phyloP scores from a whole-genome alignment of 805 yeast genomes.

The Yarrowia sp. region DNA sequence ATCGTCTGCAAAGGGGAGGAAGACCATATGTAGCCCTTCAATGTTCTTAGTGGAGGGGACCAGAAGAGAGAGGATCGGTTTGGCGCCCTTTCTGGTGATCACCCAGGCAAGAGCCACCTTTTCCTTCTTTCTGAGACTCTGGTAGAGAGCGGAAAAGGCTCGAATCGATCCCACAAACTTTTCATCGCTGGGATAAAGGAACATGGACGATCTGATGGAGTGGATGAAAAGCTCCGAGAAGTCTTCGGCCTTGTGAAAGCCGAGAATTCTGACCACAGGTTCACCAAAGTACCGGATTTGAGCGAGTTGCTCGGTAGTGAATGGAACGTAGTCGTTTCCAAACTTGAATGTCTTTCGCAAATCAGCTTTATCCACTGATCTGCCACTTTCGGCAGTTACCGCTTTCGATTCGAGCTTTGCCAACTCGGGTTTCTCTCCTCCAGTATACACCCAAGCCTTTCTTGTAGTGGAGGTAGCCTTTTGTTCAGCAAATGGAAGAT shows the following conservation, averaged over 20 bases:
- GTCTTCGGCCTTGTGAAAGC: conserved; percentile 60
- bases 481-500: conserved; percentile 65
- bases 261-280: conserved; percentile 68
- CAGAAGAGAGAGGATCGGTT: conserved; percentile 66
- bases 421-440: conserved; percentile 58
- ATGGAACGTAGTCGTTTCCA: conserved; percentile 53
- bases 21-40: conserved; percentile 74
- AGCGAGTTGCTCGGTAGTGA: conserved; percentile 52
- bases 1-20: conserved; percentile 78
- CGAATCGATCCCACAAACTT: conserved; percentile 66
- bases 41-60: conserved; percentile 62
- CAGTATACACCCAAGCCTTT: conserved; percentile 61
- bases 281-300: conserved; percentile 50
- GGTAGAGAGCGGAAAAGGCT: conserved; percentile 72
- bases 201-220: conserved; percentile 61
- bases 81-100: conserved; percentile 58
- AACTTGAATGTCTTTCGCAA: conserved; percentile 53
- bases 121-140: conserved; percentile 58
- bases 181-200: conserved; percentile 72
- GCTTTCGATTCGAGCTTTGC: conserved; percentile 58
- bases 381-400: conserved; percentile 55
- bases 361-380: conserved; percentile 51
- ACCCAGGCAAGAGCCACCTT: conserved; percentile 80
- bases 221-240: conserved; percentile 56
- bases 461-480: conserved; percentile 51